Evolutionary conservation across 441 rosid species (phyloP).

Genomic region (Populus hybrid): DNA sequence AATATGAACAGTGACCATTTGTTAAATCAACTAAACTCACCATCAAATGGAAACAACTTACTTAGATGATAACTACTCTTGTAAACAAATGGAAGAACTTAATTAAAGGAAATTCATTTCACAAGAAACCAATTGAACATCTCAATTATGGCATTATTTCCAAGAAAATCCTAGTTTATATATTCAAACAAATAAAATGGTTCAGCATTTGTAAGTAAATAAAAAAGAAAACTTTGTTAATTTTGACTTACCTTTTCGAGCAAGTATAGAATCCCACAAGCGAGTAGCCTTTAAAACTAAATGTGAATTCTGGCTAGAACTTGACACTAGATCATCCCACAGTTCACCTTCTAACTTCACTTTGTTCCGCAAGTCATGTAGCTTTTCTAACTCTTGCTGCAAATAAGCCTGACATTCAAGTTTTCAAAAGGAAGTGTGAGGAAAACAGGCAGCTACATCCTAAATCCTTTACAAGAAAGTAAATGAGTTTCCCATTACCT

Average conservation of each 20-base stretch:
- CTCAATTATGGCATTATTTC: not conserved
- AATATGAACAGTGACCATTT: not conserved
- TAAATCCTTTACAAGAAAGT: conserved; percentile 3
- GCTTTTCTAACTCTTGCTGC: conserved; percentile 98
- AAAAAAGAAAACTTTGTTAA: not conserved
- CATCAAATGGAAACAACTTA: too few relatives aligned
- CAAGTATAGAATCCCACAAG: conserved; percentile 91
- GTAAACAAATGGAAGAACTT: too few relatives aligned
- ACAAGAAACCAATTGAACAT: too few relatives aligned
- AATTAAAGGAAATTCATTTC: too few relatives aligned
- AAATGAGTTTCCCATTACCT: conserved; percentile 48
- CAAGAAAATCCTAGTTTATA: not conserved
- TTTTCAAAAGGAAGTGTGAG: conserved; percentile 20
- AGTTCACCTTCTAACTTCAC: conserved; percentile 96
- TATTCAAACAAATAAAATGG: not conserved
- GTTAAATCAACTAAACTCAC: too few relatives aligned
- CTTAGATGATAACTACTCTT: too few relatives aligned
- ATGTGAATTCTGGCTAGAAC: conserved; percentile 96
- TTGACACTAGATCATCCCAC: conserved; percentile 98
- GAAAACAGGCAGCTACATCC: conserved; percentile 16
- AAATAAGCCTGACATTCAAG: conserved; percentile 77
- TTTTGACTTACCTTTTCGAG: conserved; percentile 75
- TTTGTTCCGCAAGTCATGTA: conserved; percentile 92
- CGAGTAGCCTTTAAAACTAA: conserved; percentile 91
- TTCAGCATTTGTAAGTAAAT: not conserved